Evolutionary conservation across 2,329 filamentous ascomycete genomes (phyloP), one percentile per base, ranked within the genome.

Genomic region (Alternaria postmessia): DNA sequence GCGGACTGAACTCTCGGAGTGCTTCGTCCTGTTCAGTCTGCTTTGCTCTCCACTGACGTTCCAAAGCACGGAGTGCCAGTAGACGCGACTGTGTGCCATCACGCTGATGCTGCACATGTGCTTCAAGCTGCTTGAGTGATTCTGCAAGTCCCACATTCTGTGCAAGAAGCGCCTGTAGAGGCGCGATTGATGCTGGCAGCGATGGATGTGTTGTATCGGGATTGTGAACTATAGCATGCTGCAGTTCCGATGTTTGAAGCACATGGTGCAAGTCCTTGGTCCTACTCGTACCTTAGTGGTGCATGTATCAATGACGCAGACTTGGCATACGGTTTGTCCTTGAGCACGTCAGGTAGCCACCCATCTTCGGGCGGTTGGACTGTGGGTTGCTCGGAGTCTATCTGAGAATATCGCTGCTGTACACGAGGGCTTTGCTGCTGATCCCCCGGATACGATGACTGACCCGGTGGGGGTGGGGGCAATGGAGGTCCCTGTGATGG

Each of bases 31-130:
- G 95, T 70, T 95, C 93, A 1, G 87, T 85, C 78, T 98, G 92
- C 78, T 95, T 96, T 68, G 91, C 87, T 56, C 90, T 88, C 92
- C 95, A 98, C 73, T 94, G 90, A n/a, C 94, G 88, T 80, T 98
- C 95, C 16, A 97, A 86, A 1, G 92, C 91, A 71, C 94, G 91
- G 22, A 95, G 88, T 11, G 92, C 86, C 1, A 98, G 85, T 0
- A 98, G 87, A 60, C 94, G 90, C 4, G 92, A 90, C 74, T 96
- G 93, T 0, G 92, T 91, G 1, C 86, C 84, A 28, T 88, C 85
- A 57, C 94, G 90, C 71, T 90, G 85, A 64, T 85, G 85, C 11
- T 79, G 75, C 12, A 89, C 79, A 61, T 85, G 85, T 0, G 81
- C 74, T 75, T 92, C 90, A 6, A 89, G 83, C 38, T 87, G 84